Conservation (phyloP, 2,329 filamentous ascomycete genomes). For the Colletotrichum sp. region DNA sequence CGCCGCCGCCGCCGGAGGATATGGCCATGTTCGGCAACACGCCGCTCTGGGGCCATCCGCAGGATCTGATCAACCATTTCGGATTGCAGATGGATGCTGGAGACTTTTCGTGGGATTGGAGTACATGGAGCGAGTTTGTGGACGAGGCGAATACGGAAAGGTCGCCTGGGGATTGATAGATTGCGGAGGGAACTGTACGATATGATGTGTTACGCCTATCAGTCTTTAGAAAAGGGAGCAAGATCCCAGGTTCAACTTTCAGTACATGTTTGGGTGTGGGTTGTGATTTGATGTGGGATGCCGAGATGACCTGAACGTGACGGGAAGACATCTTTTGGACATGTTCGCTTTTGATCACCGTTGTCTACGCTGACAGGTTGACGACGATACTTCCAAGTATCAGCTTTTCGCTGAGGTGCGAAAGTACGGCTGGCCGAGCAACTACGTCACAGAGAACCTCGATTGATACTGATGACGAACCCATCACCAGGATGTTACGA, state of each 20-base stretch:
- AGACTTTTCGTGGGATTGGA: conserved; percentile 34
- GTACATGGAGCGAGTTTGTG: conserved; percentile 50
- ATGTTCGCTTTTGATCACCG: background rate
- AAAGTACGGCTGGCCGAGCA: background rate
- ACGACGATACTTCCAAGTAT: background rate
- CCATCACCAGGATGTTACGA: rapidly evolving
- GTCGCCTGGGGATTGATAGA: conserved; percentile 28
- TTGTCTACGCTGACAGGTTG: background rate
- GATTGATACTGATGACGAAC: background rate
- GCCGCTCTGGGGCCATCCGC: conserved; percentile 24
- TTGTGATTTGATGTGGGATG: background rate
- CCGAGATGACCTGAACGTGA: background rate
- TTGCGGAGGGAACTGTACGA: background rate
- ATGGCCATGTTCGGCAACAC: background rate
- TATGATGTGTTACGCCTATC: background rate
- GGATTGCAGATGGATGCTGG: conserved; percentile 20
- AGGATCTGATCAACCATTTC: conserved; percentile 27
- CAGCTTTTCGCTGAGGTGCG: background rate
- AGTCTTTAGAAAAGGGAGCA: background rate
- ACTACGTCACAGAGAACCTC: background rate
- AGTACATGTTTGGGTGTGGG: background rate
- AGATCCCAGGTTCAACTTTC: background rate
- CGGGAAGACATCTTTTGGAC: background rate
- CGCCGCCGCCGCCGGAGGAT: background rate
- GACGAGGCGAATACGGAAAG: conserved; percentile 40